Evolutionary conservation across 2,329 filamentous ascomycete species (phyloP).

Genomic region (Cladosporium cucumerinum): DNA sequence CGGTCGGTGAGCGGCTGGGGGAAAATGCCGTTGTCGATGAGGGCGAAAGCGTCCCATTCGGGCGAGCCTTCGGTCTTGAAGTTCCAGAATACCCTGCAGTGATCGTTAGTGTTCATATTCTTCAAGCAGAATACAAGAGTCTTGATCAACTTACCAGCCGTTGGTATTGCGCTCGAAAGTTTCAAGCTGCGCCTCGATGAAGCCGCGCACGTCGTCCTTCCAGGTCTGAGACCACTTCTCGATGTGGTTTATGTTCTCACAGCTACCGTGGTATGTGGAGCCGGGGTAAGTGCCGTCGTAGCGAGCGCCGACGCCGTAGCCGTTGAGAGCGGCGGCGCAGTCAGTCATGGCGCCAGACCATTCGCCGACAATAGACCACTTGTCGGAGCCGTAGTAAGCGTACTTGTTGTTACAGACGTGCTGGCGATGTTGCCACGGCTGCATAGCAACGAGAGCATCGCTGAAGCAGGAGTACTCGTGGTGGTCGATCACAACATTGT

Average conservation of each 20-base stretch:
- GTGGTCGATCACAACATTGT: conserved; percentile 61
- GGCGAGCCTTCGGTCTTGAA: conserved; percentile 53
- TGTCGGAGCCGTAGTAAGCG: conserved; percentile 41
- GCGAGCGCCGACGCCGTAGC: conserved; percentile 57
- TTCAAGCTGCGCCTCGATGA: conserved; percentile 55
- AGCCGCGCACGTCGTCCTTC: conserved; percentile 48
- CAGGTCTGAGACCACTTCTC: conserved; percentile 46
- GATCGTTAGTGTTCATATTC: not conserved
- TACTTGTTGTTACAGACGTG: conserved; percentile 54
- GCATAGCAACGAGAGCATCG: conserved; percentile 48
- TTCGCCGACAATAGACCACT: conserved; percentile 48
- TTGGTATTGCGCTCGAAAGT: conserved; percentile 50
- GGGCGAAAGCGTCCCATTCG: conserved; percentile 50
- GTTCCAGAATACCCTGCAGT: conserved; percentile 48
- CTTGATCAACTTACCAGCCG: conserved; percentile 42
- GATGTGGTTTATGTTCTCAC: conserved; percentile 49
- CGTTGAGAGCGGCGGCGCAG: conserved; percentile 50
- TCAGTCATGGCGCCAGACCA: conserved; percentile 52
- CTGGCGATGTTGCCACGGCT: conserved; percentile 52
- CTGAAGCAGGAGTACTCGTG: conserved; percentile 68
- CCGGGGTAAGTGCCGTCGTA: conserved; percentile 56
- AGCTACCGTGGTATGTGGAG: conserved; percentile 52
- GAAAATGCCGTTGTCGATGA: conserved; percentile 49
- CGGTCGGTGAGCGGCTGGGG: conserved; percentile 38
- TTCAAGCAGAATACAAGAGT: too few species aligned